phyloP scores from a whole-genome alignment of 257 asterid genomes.

The Ilex aquifolium region DNA sequence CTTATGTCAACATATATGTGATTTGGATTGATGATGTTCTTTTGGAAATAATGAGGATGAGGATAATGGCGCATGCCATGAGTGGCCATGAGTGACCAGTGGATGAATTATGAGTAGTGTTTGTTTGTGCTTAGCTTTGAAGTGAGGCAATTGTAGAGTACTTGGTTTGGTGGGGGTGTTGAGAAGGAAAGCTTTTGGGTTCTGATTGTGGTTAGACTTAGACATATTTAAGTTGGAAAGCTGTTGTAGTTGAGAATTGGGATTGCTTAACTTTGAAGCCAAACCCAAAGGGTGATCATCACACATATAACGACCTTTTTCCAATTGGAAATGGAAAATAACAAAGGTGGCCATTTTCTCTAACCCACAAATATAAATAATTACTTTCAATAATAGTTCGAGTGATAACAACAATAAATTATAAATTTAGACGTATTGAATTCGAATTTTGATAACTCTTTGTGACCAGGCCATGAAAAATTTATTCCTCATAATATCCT shows the following conservation, averaged over 20 bases:
- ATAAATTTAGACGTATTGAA: no score
- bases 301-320: no score
- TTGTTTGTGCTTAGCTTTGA: slow-evolving; percentile 32
- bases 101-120: slow-evolving; percentile 22
- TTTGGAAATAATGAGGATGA: background rate
- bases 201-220: no score
- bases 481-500: no score
- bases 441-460: no score
- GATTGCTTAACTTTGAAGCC: slow-evolving; percentile 33
- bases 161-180: background rate
- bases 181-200: background rate
- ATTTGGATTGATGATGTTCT: background rate
- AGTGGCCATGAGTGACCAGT: background rate
- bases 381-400: no score
- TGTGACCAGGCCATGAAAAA: no score
- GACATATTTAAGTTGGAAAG: background rate
- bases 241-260: slow-evolving; percentile 3
- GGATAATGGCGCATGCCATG: no score
- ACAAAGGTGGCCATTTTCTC: no score
- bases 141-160: slow-evolving; percentile 22
- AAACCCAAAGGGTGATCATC: background rate
- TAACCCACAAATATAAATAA: no score
- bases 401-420: no score
- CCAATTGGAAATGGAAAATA: no score
- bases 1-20: slow-evolving; percentile 5